Evolutionary conservation across 192 early-diverging fungal species (phyloP).

Genomic region (Coemansia sp.): DNA sequence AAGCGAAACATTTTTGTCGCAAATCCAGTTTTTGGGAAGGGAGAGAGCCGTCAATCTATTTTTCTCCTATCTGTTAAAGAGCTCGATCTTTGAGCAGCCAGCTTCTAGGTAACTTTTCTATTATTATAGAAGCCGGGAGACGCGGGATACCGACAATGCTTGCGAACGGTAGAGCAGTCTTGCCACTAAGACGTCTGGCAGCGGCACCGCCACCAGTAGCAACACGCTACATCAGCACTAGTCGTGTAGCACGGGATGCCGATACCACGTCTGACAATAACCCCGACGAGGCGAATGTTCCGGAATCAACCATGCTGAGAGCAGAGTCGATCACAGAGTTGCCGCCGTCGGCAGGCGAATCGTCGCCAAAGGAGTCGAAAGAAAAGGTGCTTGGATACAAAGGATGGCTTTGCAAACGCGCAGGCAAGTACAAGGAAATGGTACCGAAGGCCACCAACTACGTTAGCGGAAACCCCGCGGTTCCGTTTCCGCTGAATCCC

Average conservation of each 20-base stretch:
- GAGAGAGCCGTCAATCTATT: not conserved
- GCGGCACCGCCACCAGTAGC: not conserved
- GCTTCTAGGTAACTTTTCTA: not conserved
- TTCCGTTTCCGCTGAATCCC: slow-evolving; percentile 91
- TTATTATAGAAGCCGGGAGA: not conserved
- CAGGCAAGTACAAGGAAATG: slow-evolving; percentile 25
- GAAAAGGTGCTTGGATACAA: slow-evolving; percentile 17
- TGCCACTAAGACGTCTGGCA: slow-evolving; percentile 8
- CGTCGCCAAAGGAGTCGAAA: not conserved
- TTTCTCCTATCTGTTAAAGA: not conserved
- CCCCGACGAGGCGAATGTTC: not conserved
- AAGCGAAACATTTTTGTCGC: too few relatives aligned
- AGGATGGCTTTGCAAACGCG: slow-evolving; percentile 30
- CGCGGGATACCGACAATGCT: slow-evolving; percentile 12
- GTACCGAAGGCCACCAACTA: slow-evolving; percentile 25
- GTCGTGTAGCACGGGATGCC: slow-evolving; percentile 2
- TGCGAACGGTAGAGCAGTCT: slow-evolving; percentile 14
- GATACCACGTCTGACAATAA: not conserved
- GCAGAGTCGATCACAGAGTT: slow-evolving; percentile 20
- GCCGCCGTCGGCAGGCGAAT: not conserved
- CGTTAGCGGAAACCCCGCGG: slow-evolving; percentile 20
- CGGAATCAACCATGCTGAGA: slow-evolving; percentile 14
- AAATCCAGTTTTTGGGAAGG: not conserved
- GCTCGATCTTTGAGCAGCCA: not conserved
- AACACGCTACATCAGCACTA: slow-evolving; percentile 21